These are phyloP conservation scores for Trichoderma polysporum DNA, from an alignment of 2,329 filamentous ascomycete genomes.

Conservation along the genomic window DNA sequence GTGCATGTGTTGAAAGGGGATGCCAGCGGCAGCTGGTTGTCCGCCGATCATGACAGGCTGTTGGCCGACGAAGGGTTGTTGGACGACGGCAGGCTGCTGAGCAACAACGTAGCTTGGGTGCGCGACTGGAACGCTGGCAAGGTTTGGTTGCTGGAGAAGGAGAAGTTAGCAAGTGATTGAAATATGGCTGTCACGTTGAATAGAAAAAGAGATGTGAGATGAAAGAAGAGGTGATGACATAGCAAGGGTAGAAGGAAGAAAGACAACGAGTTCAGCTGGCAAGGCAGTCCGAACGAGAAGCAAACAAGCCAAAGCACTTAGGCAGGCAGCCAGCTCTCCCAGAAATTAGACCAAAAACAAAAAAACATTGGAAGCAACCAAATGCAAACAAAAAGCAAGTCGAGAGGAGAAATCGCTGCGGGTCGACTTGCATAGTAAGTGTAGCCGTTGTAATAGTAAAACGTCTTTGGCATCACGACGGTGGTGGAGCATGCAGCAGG, in stretches of 20 bases:
- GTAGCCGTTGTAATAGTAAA: slow-evolving; percentile 32
- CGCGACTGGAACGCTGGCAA: slow-evolving; percentile 32
- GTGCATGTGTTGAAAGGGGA: slow-evolving; percentile 30
- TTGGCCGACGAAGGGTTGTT: slow-evolving; percentile 34
- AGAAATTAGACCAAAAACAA: not conserved
- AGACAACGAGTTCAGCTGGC: not conserved
- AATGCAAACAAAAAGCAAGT: not conserved
- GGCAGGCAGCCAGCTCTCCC: not conserved
- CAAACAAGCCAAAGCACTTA: not conserved
- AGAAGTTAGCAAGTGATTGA: slow-evolving; percentile 20
- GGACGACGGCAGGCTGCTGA: slow-evolving; percentile 35
- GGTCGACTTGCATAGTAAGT: slow-evolving; percentile 43
- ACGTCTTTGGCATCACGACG: slow-evolving; percentile 36
- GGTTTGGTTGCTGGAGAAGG: slow-evolving; percentile 32
- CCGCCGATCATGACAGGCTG: slow-evolving; percentile 37
- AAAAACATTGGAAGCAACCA: not conserved
- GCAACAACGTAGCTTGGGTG: slow-evolving; percentile 34
- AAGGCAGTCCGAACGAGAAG: not conserved
- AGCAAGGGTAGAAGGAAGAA: no score
- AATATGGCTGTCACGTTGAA: no score
- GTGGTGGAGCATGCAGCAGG: slow-evolving; percentile 29
- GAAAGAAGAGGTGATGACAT: no score
- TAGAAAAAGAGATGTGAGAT: not conserved
- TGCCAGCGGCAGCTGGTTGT: slow-evolving; percentile 27
- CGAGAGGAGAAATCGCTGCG: slow-evolving; percentile 4